Conservation (phyloP, 495 filamentous ascomycete genomes). For the Hypoxylon crocopeplum region DNA sequence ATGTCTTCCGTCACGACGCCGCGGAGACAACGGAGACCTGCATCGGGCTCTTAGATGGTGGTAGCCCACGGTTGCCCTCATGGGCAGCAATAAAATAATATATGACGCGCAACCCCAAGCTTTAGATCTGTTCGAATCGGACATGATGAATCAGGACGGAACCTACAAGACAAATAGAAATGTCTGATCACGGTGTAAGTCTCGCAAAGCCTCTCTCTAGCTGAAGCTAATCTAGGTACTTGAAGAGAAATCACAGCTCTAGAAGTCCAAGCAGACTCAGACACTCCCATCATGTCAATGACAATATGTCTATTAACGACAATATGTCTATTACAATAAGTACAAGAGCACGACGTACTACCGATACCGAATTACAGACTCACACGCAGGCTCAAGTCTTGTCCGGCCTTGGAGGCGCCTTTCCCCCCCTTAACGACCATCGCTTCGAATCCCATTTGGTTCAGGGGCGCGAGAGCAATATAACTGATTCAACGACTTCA, state of each 20-base stretch:
- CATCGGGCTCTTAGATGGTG: too few species aligned
- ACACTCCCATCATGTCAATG: background rate
- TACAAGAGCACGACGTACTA: conserved; percentile 1
- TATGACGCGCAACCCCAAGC: background rate
- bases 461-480: too few species aligned
- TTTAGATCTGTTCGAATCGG: background rate
- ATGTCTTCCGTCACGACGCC: background rate
- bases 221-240: too few species aligned
- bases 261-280: too few species aligned
- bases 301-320: too few species aligned
- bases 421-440: background rate
- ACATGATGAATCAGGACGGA: background rate
- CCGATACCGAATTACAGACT: background rate
- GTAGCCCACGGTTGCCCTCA: too few species aligned
- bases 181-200: conserved; percentile 8
- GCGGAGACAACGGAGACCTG: background rate
- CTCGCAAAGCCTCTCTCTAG: background rate
- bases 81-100: background rate
- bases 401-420: background rate
- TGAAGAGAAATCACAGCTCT: too few species aligned
- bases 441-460: too few species aligned
- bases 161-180: background rate
- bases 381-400: background rate
- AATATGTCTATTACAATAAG: background rate
- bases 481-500: too few species aligned